Evolutionary conservation across 2,329 filamentous ascomycete genomes (phyloP).

Genomic region (Microsporum ferrugineum): DNA sequence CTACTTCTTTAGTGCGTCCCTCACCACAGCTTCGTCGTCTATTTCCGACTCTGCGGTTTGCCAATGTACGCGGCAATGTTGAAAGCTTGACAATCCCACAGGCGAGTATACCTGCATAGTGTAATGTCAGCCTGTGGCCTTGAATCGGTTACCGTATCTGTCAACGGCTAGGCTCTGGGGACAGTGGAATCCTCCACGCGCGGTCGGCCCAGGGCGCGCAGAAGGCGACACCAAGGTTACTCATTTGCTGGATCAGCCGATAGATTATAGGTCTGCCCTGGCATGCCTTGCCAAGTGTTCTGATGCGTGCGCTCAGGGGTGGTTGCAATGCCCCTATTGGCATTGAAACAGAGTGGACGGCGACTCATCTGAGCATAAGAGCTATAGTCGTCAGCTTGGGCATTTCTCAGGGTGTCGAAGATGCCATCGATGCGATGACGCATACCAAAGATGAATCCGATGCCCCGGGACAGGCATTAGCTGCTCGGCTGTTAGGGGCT

Average conservation of each 20-base stretch:
- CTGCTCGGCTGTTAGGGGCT: background rate
- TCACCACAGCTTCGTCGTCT: constrained; percentile 67
- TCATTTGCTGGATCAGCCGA: constrained; percentile 46
- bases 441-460: background rate
- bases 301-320: constrained; percentile 75
- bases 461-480: background rate
- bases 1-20: constrained; percentile 72
- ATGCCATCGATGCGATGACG: background rate
- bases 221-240: constrained; percentile 51
- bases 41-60: constrained; percentile 62
- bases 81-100: constrained; percentile 60
- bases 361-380: constrained; percentile 12
- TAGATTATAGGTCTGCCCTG: constrained; percentile 50
- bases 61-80: constrained; percentile 75
- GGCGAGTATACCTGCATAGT: constrained; percentile 64
- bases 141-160: constrained; percentile 57
- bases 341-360: constrained; percentile 36
- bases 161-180: constrained; percentile 55
- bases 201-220: constrained; percentile 71
- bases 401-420: background rate
- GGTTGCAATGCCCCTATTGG: constrained; percentile 86
- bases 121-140: constrained; percentile 79
- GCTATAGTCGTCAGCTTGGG: constrained; percentile 3
- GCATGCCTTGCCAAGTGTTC: constrained; percentile 59
- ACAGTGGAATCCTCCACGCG: constrained; percentile 59